A percentile compares a stretch with the other conserved stretches of the same genome.
Conservation (phyloP, 1,139 yeast genomes). For the Suhomyces yuchorum region DNA sequence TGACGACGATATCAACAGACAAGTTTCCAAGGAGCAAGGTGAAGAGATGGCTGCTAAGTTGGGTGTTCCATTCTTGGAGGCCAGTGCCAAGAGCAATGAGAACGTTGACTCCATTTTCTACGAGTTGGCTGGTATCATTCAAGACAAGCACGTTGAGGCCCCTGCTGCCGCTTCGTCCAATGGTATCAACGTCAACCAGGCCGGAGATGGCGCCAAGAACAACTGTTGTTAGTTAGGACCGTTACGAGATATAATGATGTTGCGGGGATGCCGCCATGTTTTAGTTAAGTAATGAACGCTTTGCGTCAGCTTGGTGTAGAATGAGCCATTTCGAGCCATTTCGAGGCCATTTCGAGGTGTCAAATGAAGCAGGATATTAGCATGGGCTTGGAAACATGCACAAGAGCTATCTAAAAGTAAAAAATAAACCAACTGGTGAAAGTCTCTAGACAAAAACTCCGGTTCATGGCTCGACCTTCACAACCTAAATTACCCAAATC, state of each 20-base stretch:
- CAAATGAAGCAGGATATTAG: not conserved
- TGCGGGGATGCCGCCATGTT: constrained; percentile 1
- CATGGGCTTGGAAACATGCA: too few relatives aligned
- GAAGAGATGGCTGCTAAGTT: constrained; percentile 84
- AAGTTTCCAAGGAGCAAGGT: constrained; percentile 86
- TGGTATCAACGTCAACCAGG: constrained; percentile 52
- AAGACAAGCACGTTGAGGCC: constrained; percentile 66
- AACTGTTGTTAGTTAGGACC: constrained; percentile 40
- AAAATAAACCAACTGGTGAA: too few relatives aligned
- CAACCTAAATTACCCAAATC: too few relatives aligned
- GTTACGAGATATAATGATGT: constrained; percentile 4
- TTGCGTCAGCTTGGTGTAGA: not conserved
- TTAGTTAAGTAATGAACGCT: constrained; percentile 3
- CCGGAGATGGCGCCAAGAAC: constrained; percentile 32
- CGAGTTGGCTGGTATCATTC: constrained; percentile 85
- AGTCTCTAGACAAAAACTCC: too few relatives aligned
- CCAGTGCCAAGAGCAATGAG: constrained; percentile 90
- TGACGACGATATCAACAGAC: constrained; percentile 78
- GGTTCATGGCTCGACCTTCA: too few relatives aligned
- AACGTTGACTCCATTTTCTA: constrained; percentile 92
- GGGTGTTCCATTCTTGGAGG: constrained; percentile 90
- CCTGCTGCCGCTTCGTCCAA: constrained; percentile 27
- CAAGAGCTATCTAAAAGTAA: too few relatives aligned
- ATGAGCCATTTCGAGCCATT: too few relatives aligned
- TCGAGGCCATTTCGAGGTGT: too few relatives aligned